A percentile compares a stretch with the other conserved stretches of the same genome.
Conservation (phyloP, 2,329 filamentous ascomycete genomes). For the Boeremia exigua region DNA sequence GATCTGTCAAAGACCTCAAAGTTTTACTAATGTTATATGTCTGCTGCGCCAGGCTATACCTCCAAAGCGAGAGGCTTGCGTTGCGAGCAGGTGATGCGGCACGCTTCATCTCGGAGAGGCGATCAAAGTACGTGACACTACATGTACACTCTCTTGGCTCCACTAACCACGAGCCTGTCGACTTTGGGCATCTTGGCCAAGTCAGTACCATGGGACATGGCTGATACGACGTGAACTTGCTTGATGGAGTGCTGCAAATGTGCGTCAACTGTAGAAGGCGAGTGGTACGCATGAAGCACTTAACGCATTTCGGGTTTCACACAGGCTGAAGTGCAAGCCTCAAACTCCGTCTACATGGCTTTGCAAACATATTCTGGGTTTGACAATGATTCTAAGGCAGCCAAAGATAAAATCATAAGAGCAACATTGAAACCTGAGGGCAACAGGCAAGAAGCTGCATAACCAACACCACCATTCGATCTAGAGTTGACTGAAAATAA, state of each 20-base stretch:
- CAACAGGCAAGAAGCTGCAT: no score
- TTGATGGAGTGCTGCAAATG: neutral
- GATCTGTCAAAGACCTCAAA: neutral
- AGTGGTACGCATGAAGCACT: slow-evolving; percentile 3
- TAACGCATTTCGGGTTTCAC: slow-evolving; percentile 2
- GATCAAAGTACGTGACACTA: neutral
- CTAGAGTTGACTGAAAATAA: no score
- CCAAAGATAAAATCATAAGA: no score
- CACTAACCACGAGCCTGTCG: neutral
- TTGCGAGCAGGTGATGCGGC: slow-evolving; percentile 7
- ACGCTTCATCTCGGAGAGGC: neutral
- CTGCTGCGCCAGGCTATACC: no score
- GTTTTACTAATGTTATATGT: neutral
- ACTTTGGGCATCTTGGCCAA: neutral
- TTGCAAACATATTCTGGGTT: no score
- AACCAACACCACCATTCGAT: no score
- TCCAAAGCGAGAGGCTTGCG: neutral
- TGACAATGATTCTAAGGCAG: neutral
- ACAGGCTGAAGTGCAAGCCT: neutral
- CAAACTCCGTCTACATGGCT: neutral
- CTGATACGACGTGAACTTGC: neutral
- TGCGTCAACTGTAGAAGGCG: neutral
- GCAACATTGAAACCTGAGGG: no score
- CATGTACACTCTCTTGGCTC: neutral
- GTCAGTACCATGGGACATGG: neutral